phyloP scores from a whole-genome alignment of 2,329 filamentous ascomycete genomes.

The Aspergillus bombycis region DNA sequence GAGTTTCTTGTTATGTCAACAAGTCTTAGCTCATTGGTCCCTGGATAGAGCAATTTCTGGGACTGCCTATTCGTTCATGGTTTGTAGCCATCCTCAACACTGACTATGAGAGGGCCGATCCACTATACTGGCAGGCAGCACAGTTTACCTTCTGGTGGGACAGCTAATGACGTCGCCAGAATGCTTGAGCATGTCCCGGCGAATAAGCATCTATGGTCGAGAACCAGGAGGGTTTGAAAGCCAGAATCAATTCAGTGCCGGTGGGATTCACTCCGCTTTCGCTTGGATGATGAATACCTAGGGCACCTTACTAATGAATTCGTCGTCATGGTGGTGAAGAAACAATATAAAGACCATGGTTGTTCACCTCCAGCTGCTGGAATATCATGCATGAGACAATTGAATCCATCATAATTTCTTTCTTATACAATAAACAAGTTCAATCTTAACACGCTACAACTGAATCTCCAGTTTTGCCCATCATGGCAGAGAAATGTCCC shows the following conservation, averaged over 20 bases:
- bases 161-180: background rate
- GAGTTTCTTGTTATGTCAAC: background rate
- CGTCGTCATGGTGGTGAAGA: background rate
- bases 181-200: background rate
- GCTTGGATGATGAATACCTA: background rate
- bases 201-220: background rate
- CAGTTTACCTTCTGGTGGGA: background rate
- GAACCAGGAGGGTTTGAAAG: background rate
- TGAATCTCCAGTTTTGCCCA: background rate
- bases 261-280: background rate
- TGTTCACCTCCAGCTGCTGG: background rate
- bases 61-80: background rate
- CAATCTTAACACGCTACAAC: background rate
- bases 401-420: background rate
- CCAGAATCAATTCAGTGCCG: background rate
- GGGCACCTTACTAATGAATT: background rate
- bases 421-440: background rate
- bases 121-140: background rate
- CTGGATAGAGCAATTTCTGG: too few species aligned
- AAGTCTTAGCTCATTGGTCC: background rate
- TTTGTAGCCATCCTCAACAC: background rate
- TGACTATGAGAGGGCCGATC: background rate
- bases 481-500: conserved; percentile 34
- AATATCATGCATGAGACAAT: background rate
- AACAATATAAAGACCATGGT: background rate